phyloP scores from a whole-genome alignment of 345 rosid species.

The Physaria fendleri region DNA sequence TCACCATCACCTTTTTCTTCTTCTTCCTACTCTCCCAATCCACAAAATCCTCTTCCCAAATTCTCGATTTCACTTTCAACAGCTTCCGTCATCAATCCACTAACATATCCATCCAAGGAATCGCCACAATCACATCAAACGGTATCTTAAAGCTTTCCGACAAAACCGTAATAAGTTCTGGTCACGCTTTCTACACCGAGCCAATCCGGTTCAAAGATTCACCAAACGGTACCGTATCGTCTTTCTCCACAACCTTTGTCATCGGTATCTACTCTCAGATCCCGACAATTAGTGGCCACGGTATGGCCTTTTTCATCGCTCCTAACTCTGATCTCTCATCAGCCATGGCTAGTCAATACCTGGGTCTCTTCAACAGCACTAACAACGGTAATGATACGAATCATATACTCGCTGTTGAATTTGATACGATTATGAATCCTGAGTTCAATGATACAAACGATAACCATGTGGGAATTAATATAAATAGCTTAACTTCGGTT shows the following conservation, averaged over 20 bases:
- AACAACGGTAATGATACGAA: constrained; percentile 30
- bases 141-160: constrained; percentile 58
- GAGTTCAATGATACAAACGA: constrained; percentile 20
- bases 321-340: constrained; percentile 31
- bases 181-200: constrained; percentile 57
- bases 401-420: constrained; percentile 44
- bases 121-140: constrained; percentile 34
- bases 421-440: constrained; percentile 29
- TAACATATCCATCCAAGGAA: constrained; percentile 41
- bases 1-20: constrained; percentile 1
- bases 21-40: background rate
- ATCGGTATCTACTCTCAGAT: constrained; percentile 37
- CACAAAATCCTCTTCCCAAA: constrained; percentile 4
- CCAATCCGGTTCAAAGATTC: constrained; percentile 54
- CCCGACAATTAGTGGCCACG: constrained; percentile 18
- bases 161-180: constrained; percentile 25
- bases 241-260: constrained; percentile 56
- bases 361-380: constrained; percentile 37
- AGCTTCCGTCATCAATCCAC: background rate
- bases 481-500: constrained; percentile 31
- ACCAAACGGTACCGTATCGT: constrained; percentile 21
- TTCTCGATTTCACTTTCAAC: constrained; percentile 12
- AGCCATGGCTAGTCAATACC: constrained; percentile 3
- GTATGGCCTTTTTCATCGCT: constrained; percentile 40
- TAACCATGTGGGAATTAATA: constrained; percentile 48